Conservation (phyloP, 345 rosid genomes). For the Raphanus sativus region DNA sequence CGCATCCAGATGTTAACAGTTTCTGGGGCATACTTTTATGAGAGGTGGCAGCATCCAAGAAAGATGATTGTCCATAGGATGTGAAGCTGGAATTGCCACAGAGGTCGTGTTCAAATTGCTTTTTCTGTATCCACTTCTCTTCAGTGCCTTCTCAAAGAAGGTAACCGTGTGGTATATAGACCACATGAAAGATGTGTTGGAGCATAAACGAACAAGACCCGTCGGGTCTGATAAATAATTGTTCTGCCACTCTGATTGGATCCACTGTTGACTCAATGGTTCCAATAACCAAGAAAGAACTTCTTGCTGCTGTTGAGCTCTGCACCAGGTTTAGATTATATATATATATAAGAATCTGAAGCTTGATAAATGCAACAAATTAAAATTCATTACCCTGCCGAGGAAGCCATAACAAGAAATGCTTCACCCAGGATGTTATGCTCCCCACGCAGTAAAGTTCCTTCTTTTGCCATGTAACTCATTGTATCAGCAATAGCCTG, state of each 20-base stretch:
- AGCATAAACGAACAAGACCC: slow-evolving; percentile 75
- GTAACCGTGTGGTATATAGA: slow-evolving; percentile 86
- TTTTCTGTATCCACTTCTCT: slow-evolving; percentile 81
- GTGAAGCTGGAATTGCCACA: slow-evolving; percentile 43
- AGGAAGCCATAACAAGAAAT: slow-evolving; percentile 92
- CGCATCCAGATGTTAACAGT: slow-evolving; percentile 11
- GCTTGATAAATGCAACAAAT: slow-evolving; percentile 55
- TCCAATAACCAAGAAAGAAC: slow-evolving; percentile 90
- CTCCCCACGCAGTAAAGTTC: slow-evolving; percentile 72
- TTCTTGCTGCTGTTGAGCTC: slow-evolving; percentile 93
- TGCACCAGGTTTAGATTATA: slow-evolving; percentile 42
- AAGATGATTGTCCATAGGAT: slow-evolving; percentile 89
- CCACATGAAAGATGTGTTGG: slow-evolving; percentile 83
- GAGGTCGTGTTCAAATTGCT: slow-evolving; percentile 42
- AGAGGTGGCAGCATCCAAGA: slow-evolving; percentile 98
- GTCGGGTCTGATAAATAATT: slow-evolving; percentile 82
- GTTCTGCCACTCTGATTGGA: slow-evolving; percentile 78
- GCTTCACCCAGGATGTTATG: slow-evolving; percentile 97
- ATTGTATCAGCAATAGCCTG: slow-evolving; percentile 87
- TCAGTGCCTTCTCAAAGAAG: slow-evolving; percentile 93
- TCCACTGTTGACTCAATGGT: slow-evolving; percentile 93
- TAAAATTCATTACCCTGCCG: slow-evolving; percentile 78
- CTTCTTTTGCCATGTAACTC: slow-evolving; percentile 81
- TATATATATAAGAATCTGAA: slow-evolving; percentile 5
- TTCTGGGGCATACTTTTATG: slow-evolving; percentile 55